Evolutionary conservation across 2,329 filamentous ascomycete species (phyloP).

Genomic region (Penicillium verrucosum): DNA sequence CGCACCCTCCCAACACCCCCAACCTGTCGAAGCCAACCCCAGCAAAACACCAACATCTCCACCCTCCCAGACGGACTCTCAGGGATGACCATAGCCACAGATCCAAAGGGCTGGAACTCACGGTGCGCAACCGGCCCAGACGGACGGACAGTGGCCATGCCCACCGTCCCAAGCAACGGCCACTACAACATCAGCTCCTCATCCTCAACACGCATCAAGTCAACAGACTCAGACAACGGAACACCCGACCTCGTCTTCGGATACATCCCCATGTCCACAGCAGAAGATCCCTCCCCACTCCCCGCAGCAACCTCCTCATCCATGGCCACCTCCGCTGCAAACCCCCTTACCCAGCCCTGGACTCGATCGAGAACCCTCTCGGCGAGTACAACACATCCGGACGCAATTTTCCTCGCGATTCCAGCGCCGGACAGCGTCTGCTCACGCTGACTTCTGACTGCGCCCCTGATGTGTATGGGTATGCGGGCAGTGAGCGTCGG

Average conservation of each 20-base stretch:
- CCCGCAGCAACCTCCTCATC: conserved; percentile 6
- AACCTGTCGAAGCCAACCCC: conserved; percentile 22
- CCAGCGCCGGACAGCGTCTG: conserved; percentile 13
- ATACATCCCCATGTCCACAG: conserved; percentile 27
- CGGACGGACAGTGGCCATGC: conserved; percentile 13
- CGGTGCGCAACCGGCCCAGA: neutral
- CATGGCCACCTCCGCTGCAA: conserved; percentile 1
- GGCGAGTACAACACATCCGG: conserved; percentile 17
- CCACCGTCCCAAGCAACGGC: conserved; percentile 17
- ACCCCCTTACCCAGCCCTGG: conserved; percentile 15
- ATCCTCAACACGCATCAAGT: conserved; percentile 6
- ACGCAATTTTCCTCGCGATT: conserved; percentile 22
- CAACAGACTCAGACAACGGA: conserved; percentile 18
- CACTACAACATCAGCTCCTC: conserved; percentile 19
- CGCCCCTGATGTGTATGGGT: conserved; percentile 40
- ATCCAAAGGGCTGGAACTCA: conserved; percentile 22
- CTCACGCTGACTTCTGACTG: conserved; percentile 31
- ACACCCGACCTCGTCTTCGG: conserved; percentile 32
- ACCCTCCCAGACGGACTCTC: conserved; percentile 18
- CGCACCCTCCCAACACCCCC: conserved; percentile 38
- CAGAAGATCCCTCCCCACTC: conserved; percentile 7
- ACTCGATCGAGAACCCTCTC: conserved; percentile 15
- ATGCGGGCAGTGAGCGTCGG: conserved; percentile 31
- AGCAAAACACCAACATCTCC: conserved; percentile 10
- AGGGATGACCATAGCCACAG: conserved; percentile 17